Conservation (phyloP, 169 alveolate species). For the Plasmodium gonderi region DNA sequence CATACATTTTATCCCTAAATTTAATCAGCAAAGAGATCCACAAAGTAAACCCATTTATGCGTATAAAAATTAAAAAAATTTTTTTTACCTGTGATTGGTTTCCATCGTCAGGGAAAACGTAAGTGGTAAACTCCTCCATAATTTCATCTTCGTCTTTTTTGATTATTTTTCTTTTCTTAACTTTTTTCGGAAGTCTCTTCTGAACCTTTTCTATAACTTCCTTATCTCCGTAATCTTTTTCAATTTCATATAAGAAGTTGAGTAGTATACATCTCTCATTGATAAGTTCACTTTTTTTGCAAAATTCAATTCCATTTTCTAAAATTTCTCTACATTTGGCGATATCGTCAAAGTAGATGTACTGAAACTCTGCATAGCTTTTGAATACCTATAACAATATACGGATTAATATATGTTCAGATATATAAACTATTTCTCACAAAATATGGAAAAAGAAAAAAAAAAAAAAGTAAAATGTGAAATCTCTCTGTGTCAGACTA, state of each 20-base stretch:
- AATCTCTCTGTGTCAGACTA: no score
- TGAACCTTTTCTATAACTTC: conserved; percentile 76
- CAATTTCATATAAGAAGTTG: conserved; percentile 76
- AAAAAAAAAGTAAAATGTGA: not conserved
- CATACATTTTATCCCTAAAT: no score
- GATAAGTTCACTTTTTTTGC: conserved; percentile 79
- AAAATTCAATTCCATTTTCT: conserved; percentile 82
- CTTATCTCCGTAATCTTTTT: conserved; percentile 77
- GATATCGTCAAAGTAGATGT: conserved; percentile 72
- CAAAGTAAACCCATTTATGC: not conserved
- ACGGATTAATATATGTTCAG: no score
- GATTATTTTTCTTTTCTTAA: conserved; percentile 78
- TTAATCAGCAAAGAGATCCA: no score
- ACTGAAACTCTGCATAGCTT: conserved; percentile 84
- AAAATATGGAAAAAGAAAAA: conserved; percentile 7
- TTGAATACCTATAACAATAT: conserved; percentile 75
- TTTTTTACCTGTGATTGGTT: conserved; percentile 74
- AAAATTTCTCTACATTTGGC: conserved; percentile 81
- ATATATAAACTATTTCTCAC: no score
- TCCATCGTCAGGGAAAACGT: conserved; percentile 87
- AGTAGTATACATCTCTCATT: conserved; percentile 85
- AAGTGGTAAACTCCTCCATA: conserved; percentile 79
- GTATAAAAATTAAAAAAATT: not conserved
- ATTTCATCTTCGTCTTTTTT: conserved; percentile 76
- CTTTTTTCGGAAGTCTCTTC: conserved; percentile 83